These are phyloP conservation scores for Tolypocladium amazonense DNA, from an alignment of 2,329 filamentous ascomycete species.

Conservation along the genomic window DNA sequence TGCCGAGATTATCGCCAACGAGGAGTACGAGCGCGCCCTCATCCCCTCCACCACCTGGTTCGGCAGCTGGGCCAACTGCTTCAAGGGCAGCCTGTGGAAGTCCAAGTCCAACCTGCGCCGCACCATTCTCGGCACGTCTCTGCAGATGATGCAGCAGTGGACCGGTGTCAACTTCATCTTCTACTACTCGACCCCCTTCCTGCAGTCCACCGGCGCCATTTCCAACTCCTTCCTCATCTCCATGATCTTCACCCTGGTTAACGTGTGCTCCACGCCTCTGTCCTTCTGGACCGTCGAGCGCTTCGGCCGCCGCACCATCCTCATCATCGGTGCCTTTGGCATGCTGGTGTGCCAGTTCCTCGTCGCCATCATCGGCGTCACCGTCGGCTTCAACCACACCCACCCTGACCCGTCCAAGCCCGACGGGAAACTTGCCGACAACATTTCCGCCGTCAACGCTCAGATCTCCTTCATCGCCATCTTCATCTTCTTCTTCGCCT, in stretches of 20 bases:
- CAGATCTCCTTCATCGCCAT: conserved; percentile 85
- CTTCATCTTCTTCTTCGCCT: conserved; percentile 89
- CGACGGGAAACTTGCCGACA: conserved; percentile 31
- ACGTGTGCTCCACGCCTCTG: conserved; percentile 73
- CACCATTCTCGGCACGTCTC: conserved; percentile 59
- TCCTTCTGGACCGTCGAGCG: conserved; percentile 82
- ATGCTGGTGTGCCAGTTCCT: conserved; percentile 86
- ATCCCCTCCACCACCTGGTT: conserved; percentile 57
- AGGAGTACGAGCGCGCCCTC: conserved; percentile 68
- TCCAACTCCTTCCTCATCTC: conserved; percentile 71
- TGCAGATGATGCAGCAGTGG: conserved; percentile 76
- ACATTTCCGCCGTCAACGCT: conserved; percentile 48
- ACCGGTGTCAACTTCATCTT: conserved; percentile 93
- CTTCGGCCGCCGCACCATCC: conserved; percentile 68
- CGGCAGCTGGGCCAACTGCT: conserved; percentile 58
- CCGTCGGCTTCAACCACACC: conserved; percentile 41
- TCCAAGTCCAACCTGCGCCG: conserved; percentile 59
- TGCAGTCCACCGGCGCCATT: conserved; percentile 68
- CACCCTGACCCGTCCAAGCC: conserved; percentile 33
- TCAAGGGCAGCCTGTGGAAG: conserved; percentile 51
- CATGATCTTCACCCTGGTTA: conserved; percentile 79
- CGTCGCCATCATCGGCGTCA: conserved; percentile 65
- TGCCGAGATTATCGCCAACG: conserved; percentile 78
- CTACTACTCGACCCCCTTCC: conserved; percentile 78
- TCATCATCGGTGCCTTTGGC: conserved; percentile 67